Conservation (phyloP, 805 yeast species). For the Debaryomyces hansenii region DNA sequence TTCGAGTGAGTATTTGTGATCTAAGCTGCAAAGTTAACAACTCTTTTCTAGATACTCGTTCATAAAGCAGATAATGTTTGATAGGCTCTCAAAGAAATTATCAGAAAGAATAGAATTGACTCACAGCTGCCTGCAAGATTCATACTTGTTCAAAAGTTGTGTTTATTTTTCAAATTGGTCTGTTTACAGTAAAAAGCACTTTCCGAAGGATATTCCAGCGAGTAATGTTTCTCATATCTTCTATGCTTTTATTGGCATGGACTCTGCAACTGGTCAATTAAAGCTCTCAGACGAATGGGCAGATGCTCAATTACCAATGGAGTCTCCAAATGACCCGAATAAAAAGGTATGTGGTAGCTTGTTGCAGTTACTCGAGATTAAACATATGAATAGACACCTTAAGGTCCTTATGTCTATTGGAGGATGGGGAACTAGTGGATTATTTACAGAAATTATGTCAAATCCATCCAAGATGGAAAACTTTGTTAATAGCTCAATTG, state of each 20-base stretch:
- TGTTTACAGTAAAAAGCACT: slow-evolving; percentile 42
- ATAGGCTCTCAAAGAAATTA: background rate
- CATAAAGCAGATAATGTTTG: background rate
- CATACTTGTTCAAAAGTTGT: slow-evolving; percentile 10
- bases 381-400: slow-evolving; percentile 38
- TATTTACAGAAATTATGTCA: slow-evolving; percentile 32
- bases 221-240: slow-evolving; percentile 62
- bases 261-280: slow-evolving; percentile 53
- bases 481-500: slow-evolving; percentile 53
- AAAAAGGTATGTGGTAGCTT: slow-evolving; percentile 45
- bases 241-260: slow-evolving; percentile 73
- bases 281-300: slow-evolving; percentile 63
- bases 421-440: slow-evolving; percentile 62
- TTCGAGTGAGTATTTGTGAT: background rate
- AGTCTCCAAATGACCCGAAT: slow-evolving; percentile 14
- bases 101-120: background rate
- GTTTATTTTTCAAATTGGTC: slow-evolving; percentile 59
- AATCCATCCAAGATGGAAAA: slow-evolving; percentile 24
- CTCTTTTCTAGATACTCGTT: background rate
- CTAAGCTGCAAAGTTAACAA: background rate
- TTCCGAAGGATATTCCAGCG: slow-evolving; percentile 63
- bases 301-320: slow-evolving; percentile 49
- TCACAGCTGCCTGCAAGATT: background rate
- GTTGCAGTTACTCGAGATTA: slow-evolving; percentile 49
- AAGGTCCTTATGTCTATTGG: slow-evolving; percentile 77